These are phyloP conservation scores for Trichocladium antarcticum DNA, from an alignment of 495 filamentous ascomycete genomes.

Conservation along the genomic window DNA sequence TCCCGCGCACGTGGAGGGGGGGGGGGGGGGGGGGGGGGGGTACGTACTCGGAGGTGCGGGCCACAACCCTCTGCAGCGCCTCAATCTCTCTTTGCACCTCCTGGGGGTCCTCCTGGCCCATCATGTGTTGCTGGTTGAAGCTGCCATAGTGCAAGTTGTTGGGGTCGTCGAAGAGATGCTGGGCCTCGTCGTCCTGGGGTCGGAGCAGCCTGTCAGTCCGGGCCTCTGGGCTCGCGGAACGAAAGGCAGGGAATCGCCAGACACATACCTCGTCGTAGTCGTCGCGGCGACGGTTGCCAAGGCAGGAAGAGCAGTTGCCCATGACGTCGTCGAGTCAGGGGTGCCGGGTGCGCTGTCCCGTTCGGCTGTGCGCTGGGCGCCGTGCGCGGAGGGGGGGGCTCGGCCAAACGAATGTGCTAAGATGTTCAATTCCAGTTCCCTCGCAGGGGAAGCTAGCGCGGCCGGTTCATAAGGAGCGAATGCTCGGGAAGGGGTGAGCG, in stretches of 20 bases:
- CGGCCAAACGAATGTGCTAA: slow-evolving; percentile 11
- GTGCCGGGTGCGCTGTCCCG: too few species aligned
- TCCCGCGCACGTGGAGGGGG: slow-evolving; percentile 7
- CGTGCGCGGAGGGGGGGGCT: too few species aligned
- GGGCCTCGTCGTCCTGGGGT: slow-evolving; percentile 40
- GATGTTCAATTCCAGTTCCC: slow-evolving; percentile 6
- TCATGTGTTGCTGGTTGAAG: slow-evolving; percentile 41
- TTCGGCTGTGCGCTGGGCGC: too few species aligned
- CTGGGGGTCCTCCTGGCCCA: slow-evolving; percentile 42
- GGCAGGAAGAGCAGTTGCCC: slow-evolving; percentile 39
- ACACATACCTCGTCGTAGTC: slow-evolving; percentile 38
- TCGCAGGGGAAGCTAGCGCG: slow-evolving; percentile 16
- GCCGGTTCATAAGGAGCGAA: slow-evolving; percentile 26
- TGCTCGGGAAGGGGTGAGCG: slow-evolving; percentile 2
- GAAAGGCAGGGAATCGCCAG: neutral
- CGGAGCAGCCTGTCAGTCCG: slow-evolving; percentile 6
- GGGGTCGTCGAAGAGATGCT: slow-evolving; percentile 44
- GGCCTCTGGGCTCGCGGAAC: neutral
- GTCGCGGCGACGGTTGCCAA: slow-evolving; percentile 33
- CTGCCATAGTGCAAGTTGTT: slow-evolving; percentile 44
- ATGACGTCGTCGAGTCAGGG: slow-evolving; percentile 19
- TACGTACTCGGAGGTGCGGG: slow-evolving; percentile 45
- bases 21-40: slow-evolving; percentile 1
- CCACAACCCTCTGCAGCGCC: slow-evolving; percentile 45
- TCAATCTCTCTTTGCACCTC: slow-evolving; percentile 49